Evolutionary conservation across 345 rosid genomes (phyloP).

Genomic region (Linum usitatissimum): DNA sequence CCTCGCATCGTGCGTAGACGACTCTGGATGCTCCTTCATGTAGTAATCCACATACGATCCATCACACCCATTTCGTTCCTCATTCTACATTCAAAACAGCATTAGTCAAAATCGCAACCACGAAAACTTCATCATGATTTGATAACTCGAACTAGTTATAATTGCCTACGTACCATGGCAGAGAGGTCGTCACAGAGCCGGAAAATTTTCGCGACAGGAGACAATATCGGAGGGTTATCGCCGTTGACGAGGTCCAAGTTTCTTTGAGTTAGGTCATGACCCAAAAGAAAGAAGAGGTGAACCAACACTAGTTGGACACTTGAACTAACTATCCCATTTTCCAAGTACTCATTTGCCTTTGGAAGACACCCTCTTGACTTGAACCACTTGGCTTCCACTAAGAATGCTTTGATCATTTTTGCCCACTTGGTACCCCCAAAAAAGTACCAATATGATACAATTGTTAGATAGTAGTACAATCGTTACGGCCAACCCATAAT

Average conservation of each 20-base stretch:
- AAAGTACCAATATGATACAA: background rate
- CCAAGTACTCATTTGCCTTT: background rate
- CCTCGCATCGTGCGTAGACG: constrained; percentile 23
- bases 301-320: background rate
- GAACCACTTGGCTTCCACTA: constrained; percentile 10
- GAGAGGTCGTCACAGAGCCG: background rate
- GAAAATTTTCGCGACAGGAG: background rate
- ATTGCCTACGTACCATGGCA: background rate
- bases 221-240: background rate
- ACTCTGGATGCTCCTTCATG: constrained; percentile 29
- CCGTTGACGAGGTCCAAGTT: background rate
- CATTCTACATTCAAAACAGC: constrained; percentile 26
- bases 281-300: constrained; percentile 6
- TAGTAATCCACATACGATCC: constrained; percentile 52
- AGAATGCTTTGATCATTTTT: background rate
- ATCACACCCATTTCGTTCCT: constrained; percentile 42
- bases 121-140: no score
- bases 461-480: no score
- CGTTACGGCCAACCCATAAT: background rate
- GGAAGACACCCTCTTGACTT: background rate
- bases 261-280: background rate
- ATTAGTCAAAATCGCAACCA: background rate
- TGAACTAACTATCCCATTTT: constrained; percentile 5
- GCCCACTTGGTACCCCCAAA: constrained; percentile 1
- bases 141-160: background rate